Evolutionary conservation across 176 grass and related monocot genomes (phyloP), one percentile per base, ranked within the genome.

Genomic region (Pharus latifolius): DNA sequence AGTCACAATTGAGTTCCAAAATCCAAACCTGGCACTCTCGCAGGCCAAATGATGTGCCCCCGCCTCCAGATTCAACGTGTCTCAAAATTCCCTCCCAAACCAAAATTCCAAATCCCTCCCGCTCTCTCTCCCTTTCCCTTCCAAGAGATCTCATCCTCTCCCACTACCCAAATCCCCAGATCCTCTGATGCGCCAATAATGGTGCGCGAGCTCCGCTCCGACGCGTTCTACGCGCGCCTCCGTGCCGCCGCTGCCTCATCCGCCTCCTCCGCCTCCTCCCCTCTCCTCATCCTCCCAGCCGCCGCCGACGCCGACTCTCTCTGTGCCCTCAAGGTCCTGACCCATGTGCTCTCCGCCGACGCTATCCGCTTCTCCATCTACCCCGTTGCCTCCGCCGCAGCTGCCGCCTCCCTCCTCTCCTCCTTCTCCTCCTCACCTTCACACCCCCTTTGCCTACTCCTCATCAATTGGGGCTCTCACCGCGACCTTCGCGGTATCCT

Each of bases 391-490:
- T 87, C 88, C 44, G 67, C 91, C 60, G 37, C 56, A 8, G 71
- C 70, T 16, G 67, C n/a, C n/a, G n/a, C 26, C 5, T 4, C 41
- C 13, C 82, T 75, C 65, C 88, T 72, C 62, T 51, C 43, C 46
- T 90, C 65, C 88, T 73, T 70, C 22, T 88, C 13, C 25, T 74
- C 52, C 19, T 69, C 58, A 33, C 17, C 73, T 28, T 10, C 62
- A 35, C 60, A 78, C 16, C 50, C 73, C 25, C 59, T 90, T 38
- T 92, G 76, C 57, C 23, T 87, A 2, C 35, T 97, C 11, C 84
- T 92, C 38, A 51, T 97, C 60, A 97, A 97, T 62, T 97, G 88
- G 93, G 93, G 93, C 66, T 88, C 88, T 32, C 82, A 78, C 44
- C 66, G 77, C 24, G 93, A 97, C 65, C 81, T 90, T 28, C 67